phyloP scores from a whole-genome alignment of 177 flowering plant genomes.

The Vitis hybrid region DNA sequence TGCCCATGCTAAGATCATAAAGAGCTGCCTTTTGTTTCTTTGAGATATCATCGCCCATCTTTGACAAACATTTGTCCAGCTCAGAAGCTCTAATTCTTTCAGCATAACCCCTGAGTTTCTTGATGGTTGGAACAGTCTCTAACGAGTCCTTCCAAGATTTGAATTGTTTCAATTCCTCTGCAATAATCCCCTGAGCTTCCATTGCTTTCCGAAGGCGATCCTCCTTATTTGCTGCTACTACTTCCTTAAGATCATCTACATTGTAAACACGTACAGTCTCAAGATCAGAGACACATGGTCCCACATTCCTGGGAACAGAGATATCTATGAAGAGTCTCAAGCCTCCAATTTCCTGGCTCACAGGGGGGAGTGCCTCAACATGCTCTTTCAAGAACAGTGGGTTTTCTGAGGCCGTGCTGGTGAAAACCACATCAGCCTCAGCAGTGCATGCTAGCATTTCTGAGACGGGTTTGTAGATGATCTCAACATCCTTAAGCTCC shows the following conservation, averaged over 20 bases:
- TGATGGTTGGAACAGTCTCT: constrained; percentile 86
- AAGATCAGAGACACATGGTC: constrained; percentile 53
- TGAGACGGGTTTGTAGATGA: constrained; percentile 61
- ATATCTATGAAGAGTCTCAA: constrained; percentile 70
- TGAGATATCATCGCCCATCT: constrained; percentile 68
- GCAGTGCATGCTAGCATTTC: constrained; percentile 66
- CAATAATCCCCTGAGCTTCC: constrained; percentile 78
- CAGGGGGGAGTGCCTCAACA: constrained; percentile 54
- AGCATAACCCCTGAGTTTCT: constrained; percentile 72
- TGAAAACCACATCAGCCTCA: constrained; percentile 82
- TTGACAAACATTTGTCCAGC: constrained; percentile 69
- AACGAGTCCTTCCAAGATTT: constrained; percentile 86
- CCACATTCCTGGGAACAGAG: constrained; percentile 83
- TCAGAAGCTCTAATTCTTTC: constrained; percentile 67
- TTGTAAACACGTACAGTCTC: constrained; percentile 59
- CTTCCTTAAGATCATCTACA: constrained; percentile 89
- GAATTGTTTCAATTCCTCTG: constrained; percentile 67
- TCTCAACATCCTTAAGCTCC: constrained; percentile 60
- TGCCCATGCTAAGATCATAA: constrained; percentile 73
- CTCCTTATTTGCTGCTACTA: constrained; percentile 84
- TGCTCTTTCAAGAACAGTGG: constrained; percentile 61
- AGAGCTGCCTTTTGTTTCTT: constrained; percentile 59
- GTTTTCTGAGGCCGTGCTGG: constrained; percentile 79
- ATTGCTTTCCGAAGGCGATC: constrained; percentile 73
- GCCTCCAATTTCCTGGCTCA: constrained; percentile 48